Base-by-base conservation (phyloP, 768 basidiomycete species). In the Sporobolomyces phaffii region DNA sequence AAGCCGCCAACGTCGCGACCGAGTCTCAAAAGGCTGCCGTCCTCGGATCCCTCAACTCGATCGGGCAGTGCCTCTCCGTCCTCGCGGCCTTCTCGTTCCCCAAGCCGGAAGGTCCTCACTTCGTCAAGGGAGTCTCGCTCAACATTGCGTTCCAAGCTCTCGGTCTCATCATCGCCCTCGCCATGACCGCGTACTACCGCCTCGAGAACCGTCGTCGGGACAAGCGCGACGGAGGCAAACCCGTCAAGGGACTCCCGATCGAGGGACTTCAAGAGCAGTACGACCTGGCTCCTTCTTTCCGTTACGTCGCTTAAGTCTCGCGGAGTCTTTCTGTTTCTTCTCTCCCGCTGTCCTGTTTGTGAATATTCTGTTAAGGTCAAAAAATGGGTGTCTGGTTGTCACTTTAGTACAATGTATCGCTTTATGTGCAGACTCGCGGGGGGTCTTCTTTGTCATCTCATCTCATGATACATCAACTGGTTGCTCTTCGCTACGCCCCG, bases 1-100 rank as follows among this genome's bases (percentile, higher is more conserved):
- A 75, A 61, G 45, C 75, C 0, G 67, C 71, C 62, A 79, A 79
- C 73, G 73, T 72, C 24, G 74, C 75, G 2, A 68, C 69, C 24
- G 76, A 80, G 54, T 73, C 73, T 5, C 77, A 78, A 59, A 67
- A 78, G 34, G 80, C 80, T 8, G 76, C 60, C 4, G 64, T 71
- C 20, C 71, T 80, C 31, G 80, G 79, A 20, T 77, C 77, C 77
- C 75, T 80, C 49, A 80, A 80, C 74, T 66, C 75, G 13, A 31
- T 70, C 40, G 74, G 73, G 3, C 78, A 80, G 64, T 79, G 77
- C 68, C 72, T 81, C 10, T 73, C 74, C 9, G 72, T 79, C 60
- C 59, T 74, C 48, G 75, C 74, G 20, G 62, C 74, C 31, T 77
- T 75, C 74, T 62, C 68, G 51, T 75, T 80, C 77, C 79, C 79